Evolutionary conservation across 305 asterid genomes (phyloP).

Genomic region (Fraxinus ornus): DNA sequence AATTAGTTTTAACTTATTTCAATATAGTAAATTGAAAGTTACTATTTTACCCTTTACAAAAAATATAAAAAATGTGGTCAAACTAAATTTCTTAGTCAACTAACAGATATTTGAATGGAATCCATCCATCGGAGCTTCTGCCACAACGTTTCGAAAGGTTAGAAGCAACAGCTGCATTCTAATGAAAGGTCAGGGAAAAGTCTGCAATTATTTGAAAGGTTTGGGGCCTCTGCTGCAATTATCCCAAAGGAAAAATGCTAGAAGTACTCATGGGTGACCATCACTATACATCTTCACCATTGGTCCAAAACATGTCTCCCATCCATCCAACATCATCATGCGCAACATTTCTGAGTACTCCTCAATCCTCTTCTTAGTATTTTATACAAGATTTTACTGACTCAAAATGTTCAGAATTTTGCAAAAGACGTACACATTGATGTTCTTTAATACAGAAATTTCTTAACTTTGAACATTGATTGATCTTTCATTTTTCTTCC

Average conservation of each 20-base stretch:
- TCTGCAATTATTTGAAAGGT: too few species aligned
- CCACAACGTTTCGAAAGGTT: too few species aligned
- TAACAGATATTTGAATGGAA: too few species aligned
- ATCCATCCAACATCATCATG: not conserved
- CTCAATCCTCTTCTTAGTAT: not conserved
- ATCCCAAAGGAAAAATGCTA: not conserved
- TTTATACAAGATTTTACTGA: not conserved
- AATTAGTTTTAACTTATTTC: too few species aligned
- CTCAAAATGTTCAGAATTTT: not conserved
- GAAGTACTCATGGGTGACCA: not conserved
- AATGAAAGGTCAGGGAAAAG: too few species aligned
- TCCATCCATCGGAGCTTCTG: too few species aligned
- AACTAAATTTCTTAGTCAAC: too few species aligned
- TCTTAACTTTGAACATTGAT: not conserved
- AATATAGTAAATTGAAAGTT: too few species aligned
- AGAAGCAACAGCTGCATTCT: too few species aligned
- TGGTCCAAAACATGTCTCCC: not conserved
- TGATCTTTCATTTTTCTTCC: not conserved
- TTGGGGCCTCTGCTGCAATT: too few species aligned
- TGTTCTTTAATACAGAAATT: not conserved
- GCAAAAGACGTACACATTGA: not conserved
- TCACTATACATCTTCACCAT: not conserved
- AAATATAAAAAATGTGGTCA: too few species aligned
- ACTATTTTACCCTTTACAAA: too few species aligned
- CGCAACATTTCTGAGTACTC: not conserved